Base-by-base conservation (phyloP, 176 grass and related monocot species). In the Melocanna baccifera region DNA sequence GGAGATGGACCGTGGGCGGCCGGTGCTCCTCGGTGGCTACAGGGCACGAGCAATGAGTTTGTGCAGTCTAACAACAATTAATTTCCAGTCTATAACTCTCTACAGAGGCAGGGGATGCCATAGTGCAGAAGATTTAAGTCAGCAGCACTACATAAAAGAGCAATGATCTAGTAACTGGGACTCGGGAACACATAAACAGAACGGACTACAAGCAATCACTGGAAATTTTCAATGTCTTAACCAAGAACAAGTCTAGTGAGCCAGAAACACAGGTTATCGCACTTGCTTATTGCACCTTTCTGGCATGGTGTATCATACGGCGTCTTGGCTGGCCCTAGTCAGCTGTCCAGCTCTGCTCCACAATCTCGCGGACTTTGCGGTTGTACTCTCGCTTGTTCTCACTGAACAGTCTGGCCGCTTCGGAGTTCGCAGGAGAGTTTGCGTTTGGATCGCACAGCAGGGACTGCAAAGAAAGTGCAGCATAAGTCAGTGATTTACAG, bases 371-470 rank as follows among this genome's bases (percentile, higher is more conserved):
- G 65, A 98, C 85, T 69, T 88, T 94, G 70, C 95, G 92, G 83
- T 97, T 97, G 89, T 97, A 97, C 56, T 97, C 95, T 19, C 95
- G 91, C 88, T 94, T 98, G 79, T 98, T 98, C 83, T 98, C 95
- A 3, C 92, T 98, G 85, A 91, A 98, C 76, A 98, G 73, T 67
- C 95, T 90, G 63, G 95, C 95, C 1, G 95, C 92, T 84, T 98
- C 95, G 0, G 95, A 98, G 82, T 98, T 98, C 45, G 95, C 95
- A 30, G 95, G 95, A 22, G 95, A 98, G 77, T 93, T 98, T 3
- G 95, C 90, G 79, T 98, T 98, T 56, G 95, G 95, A 85, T 98
- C 95, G 46, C 92, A 98, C 68, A 98, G 89, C 65, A 98, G 83
- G 28, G 95, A 98, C 95, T 98, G 83, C 59, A 95, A 88, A 87